Conservation (phyloP, 2,329 filamentous ascomycete genomes). For the Penicillium oxalicum region DNA sequence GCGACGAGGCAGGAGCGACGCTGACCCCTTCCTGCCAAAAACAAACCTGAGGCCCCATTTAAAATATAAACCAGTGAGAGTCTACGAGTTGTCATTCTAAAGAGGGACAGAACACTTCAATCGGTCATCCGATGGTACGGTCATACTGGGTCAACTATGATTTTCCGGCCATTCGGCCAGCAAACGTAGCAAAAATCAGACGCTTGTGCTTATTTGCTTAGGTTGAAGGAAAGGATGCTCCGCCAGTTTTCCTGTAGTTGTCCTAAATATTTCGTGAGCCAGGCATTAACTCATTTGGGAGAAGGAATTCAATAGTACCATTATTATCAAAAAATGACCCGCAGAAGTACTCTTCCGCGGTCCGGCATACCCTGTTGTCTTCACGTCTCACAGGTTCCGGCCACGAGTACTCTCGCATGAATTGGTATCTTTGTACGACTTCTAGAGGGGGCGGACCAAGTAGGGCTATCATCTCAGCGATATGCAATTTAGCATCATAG, state of each 20-base stretch:
- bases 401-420: constrained; percentile 27
- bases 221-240: constrained; percentile 28
- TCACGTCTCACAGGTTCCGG: constrained; percentile 24
- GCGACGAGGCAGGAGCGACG: too few species aligned
- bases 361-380: constrained; percentile 28
- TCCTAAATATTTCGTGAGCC: constrained; percentile 20
- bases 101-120: too few species aligned
- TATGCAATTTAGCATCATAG: constrained; percentile 35
- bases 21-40: too few species aligned
- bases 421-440: constrained; percentile 31
- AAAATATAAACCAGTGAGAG: too few species aligned
- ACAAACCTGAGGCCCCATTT: too few species aligned
- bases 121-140: too few species aligned
- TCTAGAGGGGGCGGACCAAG: constrained; percentile 37
- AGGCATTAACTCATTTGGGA: constrained; percentile 12
- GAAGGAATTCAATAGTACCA: constrained; percentile 19
- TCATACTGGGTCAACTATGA: too few species aligned
- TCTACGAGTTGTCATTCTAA: too few species aligned
- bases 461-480: constrained; percentile 42
- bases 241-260: constrained; percentile 24
- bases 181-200: constrained; percentile 15
- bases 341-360: constrained; percentile 30
- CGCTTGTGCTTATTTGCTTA: constrained; percentile 17
- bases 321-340: constrained; percentile 35
- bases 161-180: too few species aligned